These are phyloP conservation scores for Solanum lycopersicoides DNA, from an alignment of 257 asterid genomes.

Conservation along the genomic window DNA sequence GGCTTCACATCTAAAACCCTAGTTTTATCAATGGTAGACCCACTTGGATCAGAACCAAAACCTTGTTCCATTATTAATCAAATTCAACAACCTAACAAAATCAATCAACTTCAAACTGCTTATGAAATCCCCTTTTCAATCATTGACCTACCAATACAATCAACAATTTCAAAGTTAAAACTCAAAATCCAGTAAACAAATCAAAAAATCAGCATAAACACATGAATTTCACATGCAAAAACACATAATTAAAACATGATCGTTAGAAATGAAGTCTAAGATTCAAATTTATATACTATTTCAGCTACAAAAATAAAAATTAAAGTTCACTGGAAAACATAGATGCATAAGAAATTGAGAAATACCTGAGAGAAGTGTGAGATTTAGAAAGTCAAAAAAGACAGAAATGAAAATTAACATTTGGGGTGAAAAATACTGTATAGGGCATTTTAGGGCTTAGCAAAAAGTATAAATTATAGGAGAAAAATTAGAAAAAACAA, in stretches of 20 bases:
- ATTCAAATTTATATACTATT: neutral
- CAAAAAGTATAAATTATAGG: neutral
- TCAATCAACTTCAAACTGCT: neutral
- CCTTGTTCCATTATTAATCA: conserved; percentile 54
- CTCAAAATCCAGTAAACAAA: neutral
- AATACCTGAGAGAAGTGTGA: neutral
- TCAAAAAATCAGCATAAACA: neutral
- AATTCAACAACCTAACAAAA: neutral
- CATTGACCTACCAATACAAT: neutral
- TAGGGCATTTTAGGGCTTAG: neutral
- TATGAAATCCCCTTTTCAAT: neutral
- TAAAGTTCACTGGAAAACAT: neutral
- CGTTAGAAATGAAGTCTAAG: neutral
- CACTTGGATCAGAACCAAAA: conserved; percentile 24
- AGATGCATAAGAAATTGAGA: neutral
- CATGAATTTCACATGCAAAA: neutral
- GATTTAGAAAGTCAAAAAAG: neutral
- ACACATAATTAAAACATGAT: neutral
- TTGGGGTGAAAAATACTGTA: neutral
- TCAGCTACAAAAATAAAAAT: neutral
- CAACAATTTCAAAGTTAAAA: neutral
- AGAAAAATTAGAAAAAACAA: neutral
- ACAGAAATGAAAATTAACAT: neutral
- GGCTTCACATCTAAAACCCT: conserved; percentile 76
- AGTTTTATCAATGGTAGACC: conserved; percentile 44